Evolutionary conservation across 2,329 filamentous ascomycete genomes (phyloP).

Genomic region (Colletotrichum eremochloae): DNA sequence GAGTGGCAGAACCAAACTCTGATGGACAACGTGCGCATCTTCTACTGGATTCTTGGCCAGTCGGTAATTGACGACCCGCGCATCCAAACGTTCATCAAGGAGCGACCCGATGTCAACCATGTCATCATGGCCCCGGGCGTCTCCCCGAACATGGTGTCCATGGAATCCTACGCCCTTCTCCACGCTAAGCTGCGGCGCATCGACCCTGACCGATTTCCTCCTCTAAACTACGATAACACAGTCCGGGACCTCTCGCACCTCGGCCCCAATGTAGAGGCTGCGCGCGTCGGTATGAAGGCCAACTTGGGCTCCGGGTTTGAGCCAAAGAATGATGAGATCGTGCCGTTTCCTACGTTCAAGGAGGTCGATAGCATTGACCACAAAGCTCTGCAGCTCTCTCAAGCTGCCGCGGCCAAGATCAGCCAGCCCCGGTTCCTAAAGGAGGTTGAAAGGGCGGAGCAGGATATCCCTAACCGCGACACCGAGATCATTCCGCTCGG

Average conservation of each 20-base stretch:
- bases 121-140: constrained; percentile 81
- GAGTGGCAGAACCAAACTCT: constrained; percentile 78
- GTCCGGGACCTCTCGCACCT: constrained; percentile 42
- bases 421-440: constrained; percentile 60
- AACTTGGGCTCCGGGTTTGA: constrained; percentile 62
- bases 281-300: constrained; percentile 59
- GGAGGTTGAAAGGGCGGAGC: constrained; percentile 65
- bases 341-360: constrained; percentile 56
- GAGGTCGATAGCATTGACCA: constrained; percentile 56
- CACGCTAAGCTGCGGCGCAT: constrained; percentile 78
- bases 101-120: constrained; percentile 75
- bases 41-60: constrained; percentile 86
- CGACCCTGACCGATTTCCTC: constrained; percentile 79
- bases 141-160: constrained; percentile 80
- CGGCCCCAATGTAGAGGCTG: constrained; percentile 53
- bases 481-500: constrained; percentile 89
- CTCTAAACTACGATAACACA: constrained; percentile 76
- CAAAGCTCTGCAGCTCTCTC: constrained; percentile 66
- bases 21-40: constrained; percentile 74
- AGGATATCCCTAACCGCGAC: constrained; percentile 79
- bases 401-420: constrained; percentile 58
- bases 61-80: constrained; percentile 73
- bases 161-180: constrained; percentile 76
- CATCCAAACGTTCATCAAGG: constrained; percentile 78
- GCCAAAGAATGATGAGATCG: constrained; percentile 60